phyloP scores from a whole-genome alignment of 2,329 filamentous ascomycete genomes.

The Arthroderma sp. region DNA sequence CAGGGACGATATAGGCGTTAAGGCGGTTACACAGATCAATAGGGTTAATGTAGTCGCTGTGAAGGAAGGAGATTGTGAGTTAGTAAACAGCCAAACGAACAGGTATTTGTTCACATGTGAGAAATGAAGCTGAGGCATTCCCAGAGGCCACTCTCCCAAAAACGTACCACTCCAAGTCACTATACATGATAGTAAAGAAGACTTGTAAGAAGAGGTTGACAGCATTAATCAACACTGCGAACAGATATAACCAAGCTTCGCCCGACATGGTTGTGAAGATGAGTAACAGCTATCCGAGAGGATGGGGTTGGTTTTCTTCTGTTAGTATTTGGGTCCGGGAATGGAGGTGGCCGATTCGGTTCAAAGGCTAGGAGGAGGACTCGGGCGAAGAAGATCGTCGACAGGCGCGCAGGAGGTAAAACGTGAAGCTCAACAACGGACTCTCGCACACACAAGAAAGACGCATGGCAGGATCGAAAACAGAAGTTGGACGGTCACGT shows the following conservation, averaged over 20 bases:
- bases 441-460: too few species aligned
- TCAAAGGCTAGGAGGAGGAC: too few species aligned
- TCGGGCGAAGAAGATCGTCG: too few species aligned
- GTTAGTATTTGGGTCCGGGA: too few species aligned
- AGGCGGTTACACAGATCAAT: constrained; percentile 99
- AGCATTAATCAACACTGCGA: constrained; percentile 97
- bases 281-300: not conserved
- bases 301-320: too few species aligned
- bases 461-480: too few species aligned
- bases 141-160: not conserved
- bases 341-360: too few species aligned
- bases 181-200: constrained; percentile 99
- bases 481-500: too few species aligned
- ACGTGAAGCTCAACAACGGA: too few species aligned
- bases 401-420: too few species aligned
- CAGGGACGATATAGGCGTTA: constrained; percentile 98
- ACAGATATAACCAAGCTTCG: constrained; percentile 95
- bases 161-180: constrained; percentile 92
- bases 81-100: not conserved
- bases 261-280: constrained; percentile 61
- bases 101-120: not conserved
- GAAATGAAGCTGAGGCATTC: too few species aligned
- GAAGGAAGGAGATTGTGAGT: not conserved
- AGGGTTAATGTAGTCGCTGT: constrained; percentile 97
- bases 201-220: constrained; percentile 99